Conservation (phyloP, 2,329 filamentous ascomycete genomes). For the Geoglossum cookeanum region DNA sequence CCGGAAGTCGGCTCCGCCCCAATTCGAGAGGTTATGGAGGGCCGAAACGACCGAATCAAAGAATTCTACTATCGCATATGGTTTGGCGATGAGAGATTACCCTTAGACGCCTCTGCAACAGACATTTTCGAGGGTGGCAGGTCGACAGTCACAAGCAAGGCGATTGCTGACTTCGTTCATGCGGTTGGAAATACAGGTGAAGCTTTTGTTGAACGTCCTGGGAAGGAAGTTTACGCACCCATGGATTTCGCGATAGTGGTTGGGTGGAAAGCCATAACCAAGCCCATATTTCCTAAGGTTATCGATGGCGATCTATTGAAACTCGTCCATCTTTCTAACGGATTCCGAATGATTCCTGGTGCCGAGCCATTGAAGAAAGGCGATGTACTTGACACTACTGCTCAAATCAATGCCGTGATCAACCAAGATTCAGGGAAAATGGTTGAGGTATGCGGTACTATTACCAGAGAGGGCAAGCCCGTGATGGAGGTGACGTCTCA, state of each 20-base stretch:
- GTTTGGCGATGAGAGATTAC: slow-evolving; percentile 74
- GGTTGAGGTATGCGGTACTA: slow-evolving; percentile 98
- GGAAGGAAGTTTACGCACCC: slow-evolving; percentile 82
- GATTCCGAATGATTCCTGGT: slow-evolving; percentile 94
- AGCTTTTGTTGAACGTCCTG: slow-evolving; percentile 87
- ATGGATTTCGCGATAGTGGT: slow-evolving; percentile 99
- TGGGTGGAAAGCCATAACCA: slow-evolving; percentile 97
- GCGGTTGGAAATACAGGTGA: slow-evolving; percentile 95
- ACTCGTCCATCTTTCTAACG: slow-evolving; percentile 90
- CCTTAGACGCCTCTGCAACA: slow-evolving; percentile 70
- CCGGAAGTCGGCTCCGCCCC: slow-evolving; percentile 95
- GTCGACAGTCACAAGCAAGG: slow-evolving; percentile 71
- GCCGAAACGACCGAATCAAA: slow-evolving; percentile 94
- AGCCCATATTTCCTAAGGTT: slow-evolving; percentile 91
- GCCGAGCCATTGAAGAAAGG: slow-evolving; percentile 91
- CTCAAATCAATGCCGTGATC: slow-evolving; percentile 91
- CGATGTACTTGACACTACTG: slow-evolving; percentile 78
- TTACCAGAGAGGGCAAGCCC: slow-evolving; percentile 59
- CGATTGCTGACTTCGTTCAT: slow-evolving; percentile 97
- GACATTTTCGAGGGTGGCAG: slow-evolving; percentile 80
- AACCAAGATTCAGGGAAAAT: slow-evolving; percentile 98
- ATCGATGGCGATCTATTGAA: slow-evolving; percentile 94
- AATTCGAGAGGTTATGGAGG: slow-evolving; percentile 89
- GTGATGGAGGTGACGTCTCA: slow-evolving; percentile 99
- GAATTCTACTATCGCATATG: slow-evolving; percentile 97